Conservation (phyloP, 2,329 filamentous ascomycete genomes). For the Alternaria sp. region DNA sequence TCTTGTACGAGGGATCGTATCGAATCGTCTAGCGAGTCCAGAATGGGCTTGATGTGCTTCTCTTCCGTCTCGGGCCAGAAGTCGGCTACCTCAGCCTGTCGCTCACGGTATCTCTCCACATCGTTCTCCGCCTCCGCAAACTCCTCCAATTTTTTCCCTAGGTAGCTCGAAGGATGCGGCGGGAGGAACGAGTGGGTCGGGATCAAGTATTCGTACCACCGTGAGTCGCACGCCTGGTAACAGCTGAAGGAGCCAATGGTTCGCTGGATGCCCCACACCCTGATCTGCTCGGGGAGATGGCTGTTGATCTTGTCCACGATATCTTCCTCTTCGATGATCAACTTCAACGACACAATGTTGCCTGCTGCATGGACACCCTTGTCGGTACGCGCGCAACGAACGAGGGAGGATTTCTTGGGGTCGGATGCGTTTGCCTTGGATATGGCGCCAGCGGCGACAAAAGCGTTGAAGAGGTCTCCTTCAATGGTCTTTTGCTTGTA, state of each 20-base stretch:
- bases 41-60: slow-evolving; percentile 74
- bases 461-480: slow-evolving; percentile 90
- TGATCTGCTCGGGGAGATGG: slow-evolving; percentile 83
- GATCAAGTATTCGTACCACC: slow-evolving; percentile 97
- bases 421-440: slow-evolving; percentile 97
- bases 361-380: slow-evolving; percentile 97
- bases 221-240: slow-evolving; percentile 92
- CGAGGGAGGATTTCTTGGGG: slow-evolving; percentile 92
- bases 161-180: slow-evolving; percentile 84
- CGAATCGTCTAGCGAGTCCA: slow-evolving; percentile 66
- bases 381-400: slow-evolving; percentile 93
- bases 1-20: slow-evolving; percentile 68
- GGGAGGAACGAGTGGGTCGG: slow-evolving; percentile 92
- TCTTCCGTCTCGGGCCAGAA: slow-evolving; percentile 88
- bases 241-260: slow-evolving; percentile 92
- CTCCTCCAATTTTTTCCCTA: slow-evolving; percentile 84
- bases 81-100: slow-evolving; percentile 76
- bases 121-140: slow-evolving; percentile 75
- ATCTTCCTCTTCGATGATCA: slow-evolving; percentile 91
- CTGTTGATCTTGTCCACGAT: slow-evolving; percentile 91
- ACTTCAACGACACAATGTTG: slow-evolving; percentile 92
- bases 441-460: slow-evolving; percentile 89
- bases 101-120: slow-evolving; percentile 69
- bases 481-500: slow-evolving; percentile 87
- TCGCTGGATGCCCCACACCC: slow-evolving; percentile 90